These are phyloP conservation scores for Geotrichum fermentans DNA, from an alignment of 1,139 yeast species.

Conservation along the genomic window DNA sequence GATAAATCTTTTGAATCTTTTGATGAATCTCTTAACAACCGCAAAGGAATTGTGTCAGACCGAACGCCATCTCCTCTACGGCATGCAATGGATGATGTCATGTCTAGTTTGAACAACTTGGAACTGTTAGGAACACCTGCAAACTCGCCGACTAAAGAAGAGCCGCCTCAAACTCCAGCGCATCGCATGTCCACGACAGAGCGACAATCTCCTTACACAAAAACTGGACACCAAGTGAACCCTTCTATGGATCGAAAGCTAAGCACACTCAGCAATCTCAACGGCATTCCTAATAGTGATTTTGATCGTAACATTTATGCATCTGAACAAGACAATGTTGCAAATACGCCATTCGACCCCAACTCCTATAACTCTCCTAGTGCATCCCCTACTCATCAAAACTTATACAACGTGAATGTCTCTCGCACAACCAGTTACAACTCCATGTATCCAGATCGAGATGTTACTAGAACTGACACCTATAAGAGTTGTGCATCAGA, in stretches of 20 bases:
- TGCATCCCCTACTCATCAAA: slow-evolving; percentile 10
- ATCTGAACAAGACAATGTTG: slow-evolving; percentile 15
- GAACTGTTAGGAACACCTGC: slow-evolving; percentile 1
- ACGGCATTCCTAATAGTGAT: not conserved
- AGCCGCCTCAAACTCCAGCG: not conserved
- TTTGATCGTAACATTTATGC: no score
- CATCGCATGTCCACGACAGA: no score
- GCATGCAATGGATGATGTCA: slow-evolving; percentile 37
- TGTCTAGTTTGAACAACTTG: slow-evolving; percentile 33
- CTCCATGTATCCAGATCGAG: slow-evolving; percentile 21
- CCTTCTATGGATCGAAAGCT: no score
- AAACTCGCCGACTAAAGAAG: slow-evolving; percentile 3
- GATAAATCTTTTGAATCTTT: slow-evolving; percentile 45
- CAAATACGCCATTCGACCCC: slow-evolving; percentile 32
- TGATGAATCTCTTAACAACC: slow-evolving; percentile 39
- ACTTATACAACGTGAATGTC: slow-evolving; percentile 1
- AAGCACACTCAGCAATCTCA: slow-evolving; percentile 6
- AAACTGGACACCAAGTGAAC: no score
- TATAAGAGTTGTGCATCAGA: slow-evolving; percentile 28
- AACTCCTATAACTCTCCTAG: slow-evolving; percentile 26
- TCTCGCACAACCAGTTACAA: slow-evolving; percentile 8
- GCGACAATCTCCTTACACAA: no score
- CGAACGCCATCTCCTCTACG: slow-evolving; percentile 54
- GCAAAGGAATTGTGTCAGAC: slow-evolving; percentile 1
- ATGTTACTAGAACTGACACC: slow-evolving; percentile 30